Evolutionary conservation across 176 grass and related monocot species (phyloP), one percentile per base, ranked within the genome.

Genomic region (Aegilops speltoides): DNA sequence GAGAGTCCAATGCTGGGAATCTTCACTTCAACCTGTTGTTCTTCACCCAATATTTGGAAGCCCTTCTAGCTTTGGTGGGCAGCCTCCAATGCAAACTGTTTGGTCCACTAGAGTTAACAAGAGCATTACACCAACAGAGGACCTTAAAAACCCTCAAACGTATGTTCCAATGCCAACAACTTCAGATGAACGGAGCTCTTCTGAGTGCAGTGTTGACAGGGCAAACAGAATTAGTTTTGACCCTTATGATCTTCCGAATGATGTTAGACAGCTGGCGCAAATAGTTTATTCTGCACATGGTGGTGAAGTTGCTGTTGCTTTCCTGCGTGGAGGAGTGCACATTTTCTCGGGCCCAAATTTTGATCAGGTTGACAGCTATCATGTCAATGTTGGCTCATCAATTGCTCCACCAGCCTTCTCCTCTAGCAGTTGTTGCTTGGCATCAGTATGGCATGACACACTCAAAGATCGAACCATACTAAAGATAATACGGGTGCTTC

Each of bases 11-110:
- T 99, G 97, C 85, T 99, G 97, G 97, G 92, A 94, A 87, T 99
- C 97, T 84, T 98, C 97, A 25, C 72, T 91, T 74, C 89, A 99
- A 87, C 97, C 89, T 85, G 97, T 99, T 85, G 90, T 96, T 87
- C 97, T 99, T 91, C 97, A 99, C 78, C 97, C 97, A 83, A 99
- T 99, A 88, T 99, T 99, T 83, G 97, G 92, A 85, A 99, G 93
- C 68, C 97, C 97, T 64, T 64, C 89, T 63, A 91, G 77, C 79
- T 97, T 92, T 87, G 88, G 92, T 64, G 94, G 92, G 64, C 94
- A 96, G 45, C 74, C 94, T 80, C 97, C 96, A 65, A 96, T 91
- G 91, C 96, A 99, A 91, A 99, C 94, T 87, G 90, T 99, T 74
- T 99, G 97, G 97, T 89, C 86, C 23, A 99, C 94, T 81, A 94